Evolutionary conservation across 108 stramenopile species (phyloP).

Genomic region (Seminavis robusta): DNA sequence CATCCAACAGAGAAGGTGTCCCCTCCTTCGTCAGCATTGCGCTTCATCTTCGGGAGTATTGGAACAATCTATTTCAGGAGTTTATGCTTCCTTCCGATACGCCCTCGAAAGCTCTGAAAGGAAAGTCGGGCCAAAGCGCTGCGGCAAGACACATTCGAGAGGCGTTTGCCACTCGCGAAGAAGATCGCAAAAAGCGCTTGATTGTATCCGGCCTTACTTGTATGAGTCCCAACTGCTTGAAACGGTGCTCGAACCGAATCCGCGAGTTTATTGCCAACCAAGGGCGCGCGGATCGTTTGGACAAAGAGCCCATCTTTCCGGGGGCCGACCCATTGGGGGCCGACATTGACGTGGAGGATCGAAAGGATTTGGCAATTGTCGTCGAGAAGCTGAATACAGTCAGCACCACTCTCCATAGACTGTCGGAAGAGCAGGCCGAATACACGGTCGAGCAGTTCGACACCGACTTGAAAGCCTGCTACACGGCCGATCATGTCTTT

Average conservation of each 20-base stretch:
- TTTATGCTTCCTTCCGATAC: slow-evolving; percentile 77
- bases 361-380: slow-evolving; percentile 30
- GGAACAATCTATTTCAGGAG: slow-evolving; percentile 83
- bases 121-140: slow-evolving; percentile 3
- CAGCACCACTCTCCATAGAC: slow-evolving; percentile 4
- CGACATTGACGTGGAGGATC: slow-evolving; percentile 23
- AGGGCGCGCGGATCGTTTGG: slow-evolving; percentile 66
- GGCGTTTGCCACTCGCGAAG: slow-evolving; percentile 48
- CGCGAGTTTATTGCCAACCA: slow-evolving; percentile 52
- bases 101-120: slow-evolving; percentile 22
- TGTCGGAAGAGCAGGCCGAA: slow-evolving; percentile 25
- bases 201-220: slow-evolving; percentile 57
- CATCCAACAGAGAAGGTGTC: slow-evolving; percentile 72
- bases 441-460: slow-evolving; percentile 68
- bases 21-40: slow-evolving; percentile 83
- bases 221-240: slow-evolving; percentile 26
- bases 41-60: slow-evolving; percentile 79
- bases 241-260: slow-evolving; percentile 36
- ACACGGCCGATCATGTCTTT: slow-evolving; percentile 50
- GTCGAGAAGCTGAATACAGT: slow-evolving; percentile 24
- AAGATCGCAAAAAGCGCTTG: slow-evolving; percentile 55
- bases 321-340: slow-evolving; percentile 28
- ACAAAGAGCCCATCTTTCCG: slow-evolving; percentile 53
- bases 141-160: slow-evolving; percentile 17
- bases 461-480: slow-evolving; percentile 57